Percentiles rank a stretch among this genome's conserved stretches.
These are phyloP conservation scores for Osmanthus fragrans DNA, from an alignment of 257 asterid genomes.

Conservation along the genomic window DNA sequence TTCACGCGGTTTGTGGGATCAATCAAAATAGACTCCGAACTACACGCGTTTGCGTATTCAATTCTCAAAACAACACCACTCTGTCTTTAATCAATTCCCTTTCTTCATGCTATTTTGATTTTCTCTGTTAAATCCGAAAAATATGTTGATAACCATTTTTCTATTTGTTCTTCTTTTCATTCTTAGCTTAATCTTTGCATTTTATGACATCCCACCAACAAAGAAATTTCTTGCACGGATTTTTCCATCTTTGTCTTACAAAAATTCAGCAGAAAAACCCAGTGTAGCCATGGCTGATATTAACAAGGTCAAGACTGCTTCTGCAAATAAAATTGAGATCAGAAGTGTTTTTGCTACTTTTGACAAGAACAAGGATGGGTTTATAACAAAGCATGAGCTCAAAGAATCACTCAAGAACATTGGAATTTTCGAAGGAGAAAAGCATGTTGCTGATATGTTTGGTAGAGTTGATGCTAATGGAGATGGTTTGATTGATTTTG, in stretches of 20 bases:
- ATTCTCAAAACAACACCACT: neutral
- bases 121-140: constrained; percentile 16
- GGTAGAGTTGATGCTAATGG: constrained; percentile 60
- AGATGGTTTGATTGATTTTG: constrained; percentile 74
- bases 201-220: constrained; percentile 42
- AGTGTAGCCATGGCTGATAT: neutral
- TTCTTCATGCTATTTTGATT: neutral
- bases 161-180: constrained; percentile 50
- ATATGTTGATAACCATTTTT: constrained; percentile 45
- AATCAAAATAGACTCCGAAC: constrained; percentile 7
- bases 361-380: constrained; percentile 81
- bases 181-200: constrained; percentile 44
- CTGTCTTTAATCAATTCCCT: neutral
- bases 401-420: constrained; percentile 61
- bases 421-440: constrained; percentile 58
- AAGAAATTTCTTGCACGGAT: constrained; percentile 34
- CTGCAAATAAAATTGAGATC: constrained; percentile 28
- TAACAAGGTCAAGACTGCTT: neutral
- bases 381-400: constrained; percentile 67
- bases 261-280: constrained; percentile 8
- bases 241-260: constrained; percentile 23
- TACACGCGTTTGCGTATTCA: constrained; percentile 47
- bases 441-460: constrained; percentile 70
- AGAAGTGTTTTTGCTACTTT: constrained; percentile 64
- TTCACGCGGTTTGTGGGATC: constrained; percentile 85